Conservation (phyloP, 495 filamentous ascomycete genomes). For the Penicillium ochrochloron region DNA sequence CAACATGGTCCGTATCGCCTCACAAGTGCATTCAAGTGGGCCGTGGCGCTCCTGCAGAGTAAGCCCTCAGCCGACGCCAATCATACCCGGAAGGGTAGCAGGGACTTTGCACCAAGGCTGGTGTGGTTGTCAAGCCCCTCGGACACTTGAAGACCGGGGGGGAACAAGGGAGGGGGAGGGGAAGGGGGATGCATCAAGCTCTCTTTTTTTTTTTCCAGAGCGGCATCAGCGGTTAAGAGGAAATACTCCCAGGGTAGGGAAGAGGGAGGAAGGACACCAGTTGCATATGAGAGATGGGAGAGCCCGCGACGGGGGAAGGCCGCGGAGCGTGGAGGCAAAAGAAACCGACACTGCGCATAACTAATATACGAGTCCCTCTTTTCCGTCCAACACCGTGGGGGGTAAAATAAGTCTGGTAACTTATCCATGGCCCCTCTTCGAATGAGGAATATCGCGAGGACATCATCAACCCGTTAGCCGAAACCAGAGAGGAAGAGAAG, state of each 20-base stretch:
- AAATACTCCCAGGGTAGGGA: constrained; percentile 7
- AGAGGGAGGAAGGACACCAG: constrained; percentile 4
- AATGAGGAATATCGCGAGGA: not conserved
- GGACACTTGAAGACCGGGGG: not conserved
- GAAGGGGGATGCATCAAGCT: not conserved
- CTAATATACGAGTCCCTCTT: constrained; percentile 8
- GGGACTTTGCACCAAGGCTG: not conserved
- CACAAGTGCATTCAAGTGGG: constrained; percentile 1
- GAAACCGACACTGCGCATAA: constrained; percentile 21
- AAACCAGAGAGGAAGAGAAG: not conserved
- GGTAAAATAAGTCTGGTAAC: constrained; percentile 4
- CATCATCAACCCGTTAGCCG: not conserved
- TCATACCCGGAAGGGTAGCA: not conserved
- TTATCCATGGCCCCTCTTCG: not conserved
- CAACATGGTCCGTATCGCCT: not conserved
- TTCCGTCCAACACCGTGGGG: not conserved
- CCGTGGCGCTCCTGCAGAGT: constrained; percentile 13
- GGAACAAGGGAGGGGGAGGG: not conserved
- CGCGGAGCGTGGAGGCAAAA: constrained; percentile 24
- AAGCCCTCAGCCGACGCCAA: constrained; percentile 1
- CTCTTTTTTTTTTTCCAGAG: constrained; percentile 14
- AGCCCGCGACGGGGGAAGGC: constrained; percentile 1
- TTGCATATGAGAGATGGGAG: constrained; percentile 19
- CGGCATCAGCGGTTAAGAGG: constrained; percentile 32
- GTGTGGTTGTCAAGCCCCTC: not conserved